Percentiles rank a stretch among this genome's conserved stretches.
These are phyloP conservation scores for Mimosa pudica DNA, from an alignment of 306 rosid genomes.

Conservation along the genomic window DNA sequence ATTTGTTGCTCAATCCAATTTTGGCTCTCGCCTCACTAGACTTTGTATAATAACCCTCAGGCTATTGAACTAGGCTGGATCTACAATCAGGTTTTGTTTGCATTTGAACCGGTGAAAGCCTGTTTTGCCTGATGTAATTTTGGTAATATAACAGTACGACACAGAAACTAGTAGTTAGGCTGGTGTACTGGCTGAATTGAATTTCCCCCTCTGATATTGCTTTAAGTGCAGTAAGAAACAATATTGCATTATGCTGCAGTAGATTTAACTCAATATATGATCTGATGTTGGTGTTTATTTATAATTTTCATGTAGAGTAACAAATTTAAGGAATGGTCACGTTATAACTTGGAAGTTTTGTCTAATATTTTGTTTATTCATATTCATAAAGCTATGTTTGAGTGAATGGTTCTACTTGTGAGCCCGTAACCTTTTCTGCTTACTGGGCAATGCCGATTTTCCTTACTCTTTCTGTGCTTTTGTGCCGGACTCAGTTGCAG, in stretches of 20 bases:
- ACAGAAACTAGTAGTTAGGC: too few species aligned
- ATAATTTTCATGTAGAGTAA: not conserved
- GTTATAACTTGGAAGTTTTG: not conserved
- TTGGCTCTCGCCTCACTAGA: not conserved
- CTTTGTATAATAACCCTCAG: not conserved
- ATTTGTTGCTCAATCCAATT: not conserved
- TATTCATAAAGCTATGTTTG: not conserved
- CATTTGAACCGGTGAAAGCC: not conserved
- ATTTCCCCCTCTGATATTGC: not conserved
- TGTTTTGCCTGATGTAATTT: too few species aligned
- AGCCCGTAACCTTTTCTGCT: not conserved
- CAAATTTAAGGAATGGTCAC: not conserved
- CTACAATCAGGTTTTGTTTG: constrained; percentile 1
- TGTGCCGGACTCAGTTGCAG: not conserved
- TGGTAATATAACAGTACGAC: too few species aligned
- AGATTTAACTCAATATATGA: not conserved
- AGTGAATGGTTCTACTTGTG: not conserved
- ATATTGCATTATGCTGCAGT: not conserved
- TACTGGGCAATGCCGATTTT: not conserved
- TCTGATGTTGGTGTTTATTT: not conserved
- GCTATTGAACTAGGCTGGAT: not conserved
- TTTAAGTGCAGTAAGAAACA: not conserved
- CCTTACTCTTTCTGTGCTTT: not conserved
- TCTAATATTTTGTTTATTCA: not conserved
- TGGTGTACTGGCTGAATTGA: not conserved